Conservation (phyloP, 495 filamentous ascomycete genomes). For the Aspergillus wentii region DNA sequence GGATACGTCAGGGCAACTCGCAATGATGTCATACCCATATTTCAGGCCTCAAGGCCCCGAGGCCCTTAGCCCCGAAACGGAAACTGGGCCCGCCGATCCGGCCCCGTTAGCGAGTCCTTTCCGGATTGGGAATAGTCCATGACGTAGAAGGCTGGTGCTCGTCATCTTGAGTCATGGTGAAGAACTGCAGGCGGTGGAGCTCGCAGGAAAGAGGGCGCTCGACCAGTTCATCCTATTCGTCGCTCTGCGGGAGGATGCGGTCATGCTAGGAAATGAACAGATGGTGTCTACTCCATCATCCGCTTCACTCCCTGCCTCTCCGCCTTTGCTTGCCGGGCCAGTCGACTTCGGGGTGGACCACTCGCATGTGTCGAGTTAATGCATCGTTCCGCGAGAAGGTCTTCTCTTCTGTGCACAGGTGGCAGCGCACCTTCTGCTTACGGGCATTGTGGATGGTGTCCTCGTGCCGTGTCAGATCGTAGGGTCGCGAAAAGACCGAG, state of each 20-base stretch:
- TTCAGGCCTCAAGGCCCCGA: conserved; percentile 9
- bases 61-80: conserved; percentile 8
- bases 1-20: conserved; percentile 4
- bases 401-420: conserved; percentile 95
- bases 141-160: conserved; percentile 20
- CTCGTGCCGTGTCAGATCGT: conserved; percentile 95
- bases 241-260: too few relatives aligned
- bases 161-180: conserved; percentile 14
- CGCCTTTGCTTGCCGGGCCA: conserved; percentile 63
- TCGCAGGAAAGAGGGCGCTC: not conserved
- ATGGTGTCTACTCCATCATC: not conserved
- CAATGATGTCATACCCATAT: conserved; percentile 17
- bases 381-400: conserved; percentile 92
- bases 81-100: conserved; percentile 11
- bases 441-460: conserved; percentile 94
- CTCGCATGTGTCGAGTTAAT: conserved; percentile 85
- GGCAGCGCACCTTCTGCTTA: conserved; percentile 94
- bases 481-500: conserved; percentile 92
- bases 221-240: conserved; percentile 4
- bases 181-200: not conserved
- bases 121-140: conserved; percentile 12
- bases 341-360: conserved; percentile 82
- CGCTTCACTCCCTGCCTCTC: conserved; percentile 31
- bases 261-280: too few relatives aligned
- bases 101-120: conserved; percentile 13